Evolutionary conservation across 441 rosid genomes (phyloP), one percentile per base, ranked within the genome.

Genomic region (Adansonia madagascariensis): DNA sequence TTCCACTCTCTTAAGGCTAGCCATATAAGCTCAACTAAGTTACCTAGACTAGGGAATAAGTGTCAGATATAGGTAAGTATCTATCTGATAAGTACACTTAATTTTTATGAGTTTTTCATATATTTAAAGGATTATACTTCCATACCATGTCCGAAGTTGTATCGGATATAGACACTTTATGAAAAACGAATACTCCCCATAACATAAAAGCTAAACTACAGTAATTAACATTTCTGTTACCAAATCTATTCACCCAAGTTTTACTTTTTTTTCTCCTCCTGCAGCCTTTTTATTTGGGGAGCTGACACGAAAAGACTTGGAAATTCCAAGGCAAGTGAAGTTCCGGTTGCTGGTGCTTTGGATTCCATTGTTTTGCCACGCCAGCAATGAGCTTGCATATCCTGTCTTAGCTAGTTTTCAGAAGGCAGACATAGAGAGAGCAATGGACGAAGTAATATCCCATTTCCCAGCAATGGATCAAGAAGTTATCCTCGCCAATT

Each of bases 401-500:
- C 97, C 95, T 0, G 83, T 82, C 22, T 69, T 94, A 75, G 49
- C 73, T 18, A 69, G 73, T 22, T 22, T 49, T 47, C 73, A 94
- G 79, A 90, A 88, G 79, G 75, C 87, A n/a, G 88, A 91, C 70
- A 82, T 86, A 12, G 95, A 94, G 79, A 86, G 87, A 77, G 87
- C 90, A n/a, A 87, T 94, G 70, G 91, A 92, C 70, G 83, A 88
- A 73, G 90, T 84, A 5, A 82, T 94, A 66, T 82, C 89, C 7
- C 80, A 83, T 46, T 85, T 91, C 18, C 85, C 95, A 5, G 77
- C 87, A 2, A 10, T 77, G 44, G 93, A 92, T 68, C 98, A 91
- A 80, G 97, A 94, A 78, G 73, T 92, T 14, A 69, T 94, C n/a
- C 92, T 94, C 75, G 82, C 88, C n/a, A 89, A 84, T 55, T 92